A percentile compares a stretch with the other conserved stretches of the same genome.
These are phyloP conservation scores for Boletus coffeatus DNA, from an alignment of 1,284 basidiomycete genomes.

Conservation along the genomic window DNA sequence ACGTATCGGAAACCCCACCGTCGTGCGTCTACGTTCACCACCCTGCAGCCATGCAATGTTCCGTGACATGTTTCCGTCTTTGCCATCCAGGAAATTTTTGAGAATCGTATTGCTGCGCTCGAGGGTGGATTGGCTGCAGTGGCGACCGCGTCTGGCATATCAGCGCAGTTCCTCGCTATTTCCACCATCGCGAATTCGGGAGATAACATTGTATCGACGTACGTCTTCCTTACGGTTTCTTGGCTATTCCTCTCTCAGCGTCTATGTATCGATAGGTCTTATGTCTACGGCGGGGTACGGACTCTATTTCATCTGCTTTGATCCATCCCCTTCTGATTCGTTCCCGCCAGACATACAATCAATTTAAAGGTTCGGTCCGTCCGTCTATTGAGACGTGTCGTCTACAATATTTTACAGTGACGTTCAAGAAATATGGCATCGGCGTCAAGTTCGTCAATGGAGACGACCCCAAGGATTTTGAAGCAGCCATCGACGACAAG, in stretches of 20 bases:
- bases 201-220: slow-evolving; percentile 80
- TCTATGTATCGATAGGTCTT: slow-evolving; percentile 35
- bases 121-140: slow-evolving; percentile 82
- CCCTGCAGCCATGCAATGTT: background rate
- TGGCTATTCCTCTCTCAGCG: background rate
- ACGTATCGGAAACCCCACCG: slow-evolving; percentile 81
- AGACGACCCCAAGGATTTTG: too few species aligned
- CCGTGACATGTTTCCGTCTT: background rate
- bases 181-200: slow-evolving; percentile 61
- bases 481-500: slow-evolving; percentile 24
- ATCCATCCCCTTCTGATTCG: background rate
- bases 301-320: slow-evolving; percentile 13
- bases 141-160: slow-evolving; percentile 74
- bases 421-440: too few species aligned
- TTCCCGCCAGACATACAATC: slow-evolving; percentile 66
- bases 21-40: slow-evolving; percentile 41
- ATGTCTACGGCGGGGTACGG: slow-evolving; percentile 64
- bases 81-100: slow-evolving; percentile 64
- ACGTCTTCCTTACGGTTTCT: slow-evolving; percentile 19
- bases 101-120: slow-evolving; percentile 78
- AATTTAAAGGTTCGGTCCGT: slow-evolving; percentile 62
- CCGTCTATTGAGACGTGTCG: too few species aligned
- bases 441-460: too few species aligned
- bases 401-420: too few species aligned
- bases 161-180: slow-evolving; percentile 79